phyloP scores from a whole-genome alignment of 1,139 yeast genomes.

The Hyphopichia fennica region DNA sequence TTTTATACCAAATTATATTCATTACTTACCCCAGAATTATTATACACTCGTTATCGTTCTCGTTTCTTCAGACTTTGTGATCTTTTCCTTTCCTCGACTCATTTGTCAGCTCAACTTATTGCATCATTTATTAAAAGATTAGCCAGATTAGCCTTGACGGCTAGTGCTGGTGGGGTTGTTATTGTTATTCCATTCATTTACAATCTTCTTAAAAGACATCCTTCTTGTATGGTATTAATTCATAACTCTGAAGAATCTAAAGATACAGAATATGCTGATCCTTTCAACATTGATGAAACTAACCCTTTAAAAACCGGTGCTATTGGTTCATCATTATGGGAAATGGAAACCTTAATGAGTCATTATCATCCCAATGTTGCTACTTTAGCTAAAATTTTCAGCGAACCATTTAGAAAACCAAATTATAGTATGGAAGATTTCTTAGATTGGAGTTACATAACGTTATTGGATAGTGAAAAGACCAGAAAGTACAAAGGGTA shows the following conservation, averaged over 20 bases:
- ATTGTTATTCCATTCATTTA: constrained; percentile 88
- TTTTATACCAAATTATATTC: constrained; percentile 83
- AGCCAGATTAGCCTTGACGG: constrained; percentile 71
- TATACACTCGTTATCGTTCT: constrained; percentile 79
- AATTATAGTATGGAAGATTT: constrained; percentile 91
- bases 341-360: constrained; percentile 72
- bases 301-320: constrained; percentile 85
- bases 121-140: constrained; percentile 88
- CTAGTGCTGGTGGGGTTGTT: constrained; percentile 90
- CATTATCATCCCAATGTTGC: constrained; percentile 97
- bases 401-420: constrained; percentile 87
- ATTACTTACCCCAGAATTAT: constrained; percentile 69
- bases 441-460: constrained; percentile 82
- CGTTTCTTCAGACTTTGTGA: constrained; percentile 88
- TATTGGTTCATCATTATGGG: constrained; percentile 88
- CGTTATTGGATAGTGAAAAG: constrained; percentile 73
- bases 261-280: constrained; percentile 51
- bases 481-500: constrained; percentile 65
- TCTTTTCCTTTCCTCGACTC: constrained; percentile 82
- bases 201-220: constrained; percentile 85
- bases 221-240: constrained; percentile 87
- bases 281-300: constrained; percentile 59
- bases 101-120: constrained; percentile 76
- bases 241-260: constrained; percentile 46
- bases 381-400: constrained; percentile 81